phyloP scores from a whole-genome alignment of 495 filamentous ascomycete genomes.

The Umbilicaria muhlenbergii region DNA sequence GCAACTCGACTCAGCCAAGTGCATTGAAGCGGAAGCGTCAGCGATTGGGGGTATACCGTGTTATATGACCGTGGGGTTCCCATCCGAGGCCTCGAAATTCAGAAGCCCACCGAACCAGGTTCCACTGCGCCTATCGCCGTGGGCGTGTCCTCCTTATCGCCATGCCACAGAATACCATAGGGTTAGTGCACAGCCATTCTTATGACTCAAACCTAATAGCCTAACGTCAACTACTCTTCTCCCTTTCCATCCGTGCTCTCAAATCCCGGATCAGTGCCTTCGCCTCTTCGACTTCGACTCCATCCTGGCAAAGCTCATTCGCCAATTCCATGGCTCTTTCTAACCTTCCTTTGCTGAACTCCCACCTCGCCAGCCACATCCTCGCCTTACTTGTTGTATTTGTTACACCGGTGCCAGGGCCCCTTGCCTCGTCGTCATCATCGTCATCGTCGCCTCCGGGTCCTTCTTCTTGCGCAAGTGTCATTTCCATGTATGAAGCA shows the following conservation, averaged over 20 bases:
- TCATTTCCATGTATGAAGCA: constrained; percentile 86
- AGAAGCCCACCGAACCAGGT: too few relatives aligned
- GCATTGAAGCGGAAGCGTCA: too few relatives aligned
- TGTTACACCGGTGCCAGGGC: constrained; percentile 61
- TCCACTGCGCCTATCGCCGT: too few relatives aligned
- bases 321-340: constrained; percentile 64
- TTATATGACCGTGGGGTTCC: too few relatives aligned
- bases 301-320: constrained; percentile 87
- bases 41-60: too few relatives aligned
- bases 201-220: constrained; percentile 1
- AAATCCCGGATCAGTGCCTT: constrained; percentile 89
- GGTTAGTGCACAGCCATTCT: too few relatives aligned
- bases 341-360: constrained; percentile 59
- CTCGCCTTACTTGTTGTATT: constrained; percentile 78
- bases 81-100: too few relatives aligned
- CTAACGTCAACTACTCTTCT: constrained; percentile 10
- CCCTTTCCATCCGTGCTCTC: constrained; percentile 56
- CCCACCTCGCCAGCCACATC: constrained; percentile 82
- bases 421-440: constrained; percentile 21
- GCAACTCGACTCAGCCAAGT: too few relatives aligned
- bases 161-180: too few relatives aligned
- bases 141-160: too few relatives aligned
- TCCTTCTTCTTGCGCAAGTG: constrained; percentile 64
- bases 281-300: constrained; percentile 93
- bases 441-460: constrained; percentile 31